A percentile compares a stretch with the other conserved stretches of the same genome.
phyloP scores from a whole-genome alignment of 495 filamentous ascomycete genomes.

The Podospora anserina region DNA sequence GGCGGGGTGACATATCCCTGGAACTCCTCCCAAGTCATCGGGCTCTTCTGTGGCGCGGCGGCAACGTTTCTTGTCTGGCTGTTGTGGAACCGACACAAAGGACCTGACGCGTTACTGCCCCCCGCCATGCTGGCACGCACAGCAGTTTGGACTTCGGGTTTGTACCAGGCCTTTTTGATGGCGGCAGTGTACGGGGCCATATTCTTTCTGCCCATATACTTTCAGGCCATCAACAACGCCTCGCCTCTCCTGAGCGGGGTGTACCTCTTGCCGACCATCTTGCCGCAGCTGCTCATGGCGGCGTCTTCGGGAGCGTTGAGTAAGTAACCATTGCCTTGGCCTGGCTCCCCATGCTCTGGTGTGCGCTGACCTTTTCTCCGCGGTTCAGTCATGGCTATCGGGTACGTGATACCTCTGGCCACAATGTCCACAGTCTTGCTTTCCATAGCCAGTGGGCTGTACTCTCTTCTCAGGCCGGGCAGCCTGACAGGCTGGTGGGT shows the following conservation, averaged over 20 bases:
- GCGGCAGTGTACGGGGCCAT: slow-evolving; percentile 41
- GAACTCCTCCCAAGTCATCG: neutral
- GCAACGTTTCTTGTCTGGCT: neutral
- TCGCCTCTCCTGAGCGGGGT: slow-evolving; percentile 50
- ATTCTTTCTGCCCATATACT: slow-evolving; percentile 49
- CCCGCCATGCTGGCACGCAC: neutral
- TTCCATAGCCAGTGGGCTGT: slow-evolving; percentile 56
- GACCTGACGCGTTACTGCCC: neutral
- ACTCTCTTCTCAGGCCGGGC: slow-evolving; percentile 52
- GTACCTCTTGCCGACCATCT: slow-evolving; percentile 44
- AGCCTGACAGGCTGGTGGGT: slow-evolving; percentile 48
- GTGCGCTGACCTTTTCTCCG: no score
- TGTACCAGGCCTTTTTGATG: slow-evolving; percentile 49
- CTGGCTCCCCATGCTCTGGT: no score
- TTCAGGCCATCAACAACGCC: slow-evolving; percentile 51
- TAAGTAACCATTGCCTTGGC: no score
- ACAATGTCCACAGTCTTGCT: slow-evolving; percentile 46
- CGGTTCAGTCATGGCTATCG: slow-evolving; percentile 33
- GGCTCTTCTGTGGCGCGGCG: neutral
- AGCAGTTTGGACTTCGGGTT: slow-evolving; percentile 50
- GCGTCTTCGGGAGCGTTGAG: slow-evolving; percentile 47
- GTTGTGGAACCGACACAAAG: neutral
- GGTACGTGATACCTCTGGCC: slow-evolving; percentile 60
- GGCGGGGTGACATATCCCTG: neutral
- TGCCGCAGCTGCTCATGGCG: slow-evolving; percentile 35